phyloP scores from a whole-genome alignment of 2,329 filamentous ascomycete species.

The Trichoderma polysporum region DNA sequence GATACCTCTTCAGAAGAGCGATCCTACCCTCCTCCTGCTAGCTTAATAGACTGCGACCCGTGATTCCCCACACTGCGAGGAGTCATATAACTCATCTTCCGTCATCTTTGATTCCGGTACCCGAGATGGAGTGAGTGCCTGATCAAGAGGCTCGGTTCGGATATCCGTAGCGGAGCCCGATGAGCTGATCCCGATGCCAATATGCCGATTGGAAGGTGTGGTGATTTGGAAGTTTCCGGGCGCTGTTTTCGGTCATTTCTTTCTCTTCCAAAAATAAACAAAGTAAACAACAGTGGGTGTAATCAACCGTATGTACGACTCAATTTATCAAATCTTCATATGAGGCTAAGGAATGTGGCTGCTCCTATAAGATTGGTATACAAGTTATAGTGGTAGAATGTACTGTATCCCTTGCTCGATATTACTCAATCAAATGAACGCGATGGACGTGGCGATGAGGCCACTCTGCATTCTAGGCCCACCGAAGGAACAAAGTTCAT shows the following conservation, averaged over 20 bases:
- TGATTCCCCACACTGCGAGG: not conserved
- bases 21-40: not conserved
- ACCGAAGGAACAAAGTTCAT: not conserved
- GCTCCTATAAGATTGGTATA: not conserved
- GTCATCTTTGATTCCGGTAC: not conserved
- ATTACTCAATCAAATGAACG: not conserved
- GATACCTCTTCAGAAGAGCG: not conserved
- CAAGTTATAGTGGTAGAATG: too few relatives aligned
- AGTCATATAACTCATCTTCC: not conserved
- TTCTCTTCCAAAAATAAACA: not conserved
- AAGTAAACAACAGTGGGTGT: not conserved
- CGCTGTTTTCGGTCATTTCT: not conserved
- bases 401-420: not conserved
- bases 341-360: not conserved
- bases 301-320: not conserved
- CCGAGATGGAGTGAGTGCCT: not conserved
- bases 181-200: not conserved
- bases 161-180: not conserved
- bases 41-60: not conserved
- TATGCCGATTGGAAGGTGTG: not conserved
- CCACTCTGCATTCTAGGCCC: not conserved
- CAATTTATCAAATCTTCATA: not conserved
- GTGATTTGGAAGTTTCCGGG: not conserved
- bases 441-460: not conserved
- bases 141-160: not conserved